Evolutionary conservation across 2,329 filamentous ascomycete genomes (phyloP).

Genomic region (Pseudogymnoascus sp.): DNA sequence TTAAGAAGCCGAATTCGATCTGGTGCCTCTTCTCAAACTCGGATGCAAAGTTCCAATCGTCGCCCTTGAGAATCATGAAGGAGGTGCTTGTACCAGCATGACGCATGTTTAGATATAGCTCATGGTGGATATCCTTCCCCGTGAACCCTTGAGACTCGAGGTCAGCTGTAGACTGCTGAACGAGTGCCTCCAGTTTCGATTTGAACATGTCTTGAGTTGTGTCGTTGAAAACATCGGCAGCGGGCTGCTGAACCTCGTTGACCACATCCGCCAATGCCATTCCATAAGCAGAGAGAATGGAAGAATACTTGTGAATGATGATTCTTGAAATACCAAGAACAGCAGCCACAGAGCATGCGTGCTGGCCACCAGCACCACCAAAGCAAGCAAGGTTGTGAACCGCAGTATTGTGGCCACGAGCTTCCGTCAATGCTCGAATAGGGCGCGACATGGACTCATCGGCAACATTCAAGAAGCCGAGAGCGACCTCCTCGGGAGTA

Average conservation of each 20-base stretch:
- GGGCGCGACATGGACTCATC: conserved; percentile 88
- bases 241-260: conserved; percentile 76
- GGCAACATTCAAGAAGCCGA: conserved; percentile 79
- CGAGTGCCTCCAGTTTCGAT: conserved; percentile 68
- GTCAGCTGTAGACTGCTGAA: conserved; percentile 58
- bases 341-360: conserved; percentile 79
- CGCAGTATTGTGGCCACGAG: conserved; percentile 81
- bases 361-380: conserved; percentile 84
- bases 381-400: conserved; percentile 84
- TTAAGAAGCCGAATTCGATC: conserved; percentile 83
- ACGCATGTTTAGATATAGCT: conserved; percentile 87
- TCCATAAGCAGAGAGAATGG: conserved; percentile 80
- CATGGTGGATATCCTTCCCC: conserved; percentile 67
- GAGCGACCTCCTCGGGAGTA: conserved; percentile 48
- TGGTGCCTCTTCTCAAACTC: conserved; percentile 80
- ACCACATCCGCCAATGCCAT: conserved; percentile 91
- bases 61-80: conserved; percentile 71
- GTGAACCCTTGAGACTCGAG: conserved; percentile 71
- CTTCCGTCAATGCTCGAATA: conserved; percentile 82
- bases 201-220: conserved; percentile 48
- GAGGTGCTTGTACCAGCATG: conserved; percentile 85
- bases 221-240: conserved; percentile 54
- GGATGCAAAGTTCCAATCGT: conserved; percentile 71
- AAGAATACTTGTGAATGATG: conserved; percentile 77
- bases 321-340: conserved; percentile 80